phyloP scores from a whole-genome alignment of 1,284 basidiomycete species.

The Ustanciosporium gigantosporum region DNA sequence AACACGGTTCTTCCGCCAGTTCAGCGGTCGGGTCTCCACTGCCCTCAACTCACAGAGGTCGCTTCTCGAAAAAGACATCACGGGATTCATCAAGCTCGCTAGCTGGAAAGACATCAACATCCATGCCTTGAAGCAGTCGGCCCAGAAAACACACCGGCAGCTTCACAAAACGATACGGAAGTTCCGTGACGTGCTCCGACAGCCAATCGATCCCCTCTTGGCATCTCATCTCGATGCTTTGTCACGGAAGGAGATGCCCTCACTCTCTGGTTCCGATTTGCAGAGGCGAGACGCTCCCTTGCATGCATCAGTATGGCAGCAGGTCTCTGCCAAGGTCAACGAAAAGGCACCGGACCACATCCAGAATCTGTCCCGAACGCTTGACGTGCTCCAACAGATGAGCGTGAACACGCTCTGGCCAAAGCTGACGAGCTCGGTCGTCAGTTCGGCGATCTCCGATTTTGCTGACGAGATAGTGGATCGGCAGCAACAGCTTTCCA shows the following conservation, averaged over 20 bases:
- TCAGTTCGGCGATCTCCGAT: conserved; percentile 65
- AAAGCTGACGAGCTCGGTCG: conserved; percentile 11
- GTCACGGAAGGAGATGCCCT: conserved; percentile 35
- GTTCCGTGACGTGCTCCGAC: conserved; percentile 83
- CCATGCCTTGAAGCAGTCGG: conserved; percentile 88
- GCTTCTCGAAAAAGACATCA: conserved; percentile 78
- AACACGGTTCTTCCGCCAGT: conserved; percentile 72
- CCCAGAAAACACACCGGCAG: conserved; percentile 85
- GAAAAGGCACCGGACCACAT: conserved; percentile 28
- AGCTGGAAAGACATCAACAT: conserved; percentile 99
- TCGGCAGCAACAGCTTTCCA: conserved; percentile 68
- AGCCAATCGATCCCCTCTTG: conserved; percentile 67
- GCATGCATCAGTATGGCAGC: not conserved
- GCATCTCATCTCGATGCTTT: conserved; percentile 37
- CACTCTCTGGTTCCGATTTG: conserved; percentile 11
- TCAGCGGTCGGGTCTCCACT: conserved; percentile 65
- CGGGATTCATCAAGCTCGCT: conserved; percentile 86
- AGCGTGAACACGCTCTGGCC: conserved; percentile 25
- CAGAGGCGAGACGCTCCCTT: conserved; percentile 1
- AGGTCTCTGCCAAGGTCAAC: not conserved
- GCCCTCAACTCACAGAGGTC: conserved; percentile 70
- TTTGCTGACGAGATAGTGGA: conserved; percentile 77
- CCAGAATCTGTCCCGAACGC: conserved; percentile 40
- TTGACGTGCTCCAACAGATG: conserved; percentile 31
- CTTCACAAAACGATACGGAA: conserved; percentile 89